Base-by-base conservation (phyloP, 2,329 filamentous ascomycete species). In the Aspergillus clavatus region DNA sequence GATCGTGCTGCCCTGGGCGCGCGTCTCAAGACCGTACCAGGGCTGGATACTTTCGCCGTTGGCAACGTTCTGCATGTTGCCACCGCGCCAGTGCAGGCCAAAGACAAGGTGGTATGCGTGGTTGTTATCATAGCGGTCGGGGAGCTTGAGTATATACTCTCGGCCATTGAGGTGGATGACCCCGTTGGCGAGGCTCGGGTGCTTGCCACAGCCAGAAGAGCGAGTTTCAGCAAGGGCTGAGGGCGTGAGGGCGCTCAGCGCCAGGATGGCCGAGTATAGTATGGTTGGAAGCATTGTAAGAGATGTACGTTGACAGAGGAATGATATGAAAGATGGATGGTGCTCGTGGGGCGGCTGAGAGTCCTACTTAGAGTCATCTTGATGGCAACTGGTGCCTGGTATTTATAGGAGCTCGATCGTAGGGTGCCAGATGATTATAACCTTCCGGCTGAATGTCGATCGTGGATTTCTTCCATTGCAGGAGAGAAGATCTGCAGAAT, bases 81-180 rank as follows among this genome's bases (percentile, higher is more conserved):
- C 69, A 42, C 62, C 62, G 28, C 69, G 66, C 58, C 63, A 67
- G 56, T 76, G 72, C 38, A 67, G 57, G 18, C 61, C 64, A 50
- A 72, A 72, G 45, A 76, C 66, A 27, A 74, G 61, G 29, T 63
- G 64, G 54, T 74, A 68, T 1, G 63, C 59, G 19, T 60, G 61
- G 47, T 50, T 65, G 33, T 55, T 56, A 51, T 74, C 59, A 55
- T 75, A 75, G 55, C 65, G 53, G 51, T 43, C 41, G 22, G 41
- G 41, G 10, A 54, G 37, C 37, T 51, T 48, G n/a, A 51, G 39
- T 19, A 43, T 51, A 36, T 51, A 51, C 45, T 51, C 36, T 31
- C 50, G 45, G 35, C 37, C 48, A 40, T 46, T 48, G 31, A 53
- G 44, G 16, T 35, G 43, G 36, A 48, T 42, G 29, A 51, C 27